Percentiles rank a stretch among this genome's conserved stretches.
These are phyloP conservation scores for Astrocystis sublimbata DNA, from an alignment of 495 filamentous ascomycete genomes.

Conservation along the genomic window DNA sequence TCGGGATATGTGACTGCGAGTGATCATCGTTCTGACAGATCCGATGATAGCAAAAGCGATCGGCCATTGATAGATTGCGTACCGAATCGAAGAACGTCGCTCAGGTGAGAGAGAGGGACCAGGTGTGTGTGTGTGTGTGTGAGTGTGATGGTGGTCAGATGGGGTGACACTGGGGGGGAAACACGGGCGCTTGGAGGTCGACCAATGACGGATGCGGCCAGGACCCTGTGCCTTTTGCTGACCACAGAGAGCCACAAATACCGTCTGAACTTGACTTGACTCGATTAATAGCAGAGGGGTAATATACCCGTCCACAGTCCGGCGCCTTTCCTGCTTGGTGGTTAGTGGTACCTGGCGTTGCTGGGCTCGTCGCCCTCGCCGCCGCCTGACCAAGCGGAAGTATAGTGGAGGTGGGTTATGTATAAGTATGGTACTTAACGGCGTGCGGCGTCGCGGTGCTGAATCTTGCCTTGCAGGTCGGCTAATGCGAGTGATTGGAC, in stretches of 20 bases:
- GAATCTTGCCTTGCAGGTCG: constrained; percentile 9
- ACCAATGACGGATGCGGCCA: constrained; percentile 5
- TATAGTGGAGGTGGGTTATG: too few species aligned
- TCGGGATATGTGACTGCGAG: neutral
- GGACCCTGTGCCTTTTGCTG: neutral
- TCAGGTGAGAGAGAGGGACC: constrained; percentile 15
- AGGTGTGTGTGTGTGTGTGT: too few species aligned
- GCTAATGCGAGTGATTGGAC: constrained; percentile 20
- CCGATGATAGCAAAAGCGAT: constrained; percentile 11
- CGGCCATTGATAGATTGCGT: neutral
- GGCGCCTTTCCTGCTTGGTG: too few species aligned
- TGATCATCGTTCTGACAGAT: constrained; percentile 15
- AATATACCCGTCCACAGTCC: too few species aligned
- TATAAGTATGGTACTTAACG: constrained; percentile 4
- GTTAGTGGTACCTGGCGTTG: too few species aligned
- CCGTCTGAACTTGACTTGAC: too few species aligned
- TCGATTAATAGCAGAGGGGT: neutral
- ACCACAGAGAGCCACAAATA: too few species aligned
- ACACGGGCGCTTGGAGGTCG: constrained; percentile 1
- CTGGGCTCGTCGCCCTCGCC: too few species aligned
- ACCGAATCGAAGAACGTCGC: constrained; percentile 6
- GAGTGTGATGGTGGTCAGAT: constrained; percentile 17
- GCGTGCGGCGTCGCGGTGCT: neutral
- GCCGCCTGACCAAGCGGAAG: too few species aligned
- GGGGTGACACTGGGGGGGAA: neutral